Conservation (phyloP, 2,329 filamentous ascomycete genomes). For the Sporothrix brunneoviolacea region DNA sequence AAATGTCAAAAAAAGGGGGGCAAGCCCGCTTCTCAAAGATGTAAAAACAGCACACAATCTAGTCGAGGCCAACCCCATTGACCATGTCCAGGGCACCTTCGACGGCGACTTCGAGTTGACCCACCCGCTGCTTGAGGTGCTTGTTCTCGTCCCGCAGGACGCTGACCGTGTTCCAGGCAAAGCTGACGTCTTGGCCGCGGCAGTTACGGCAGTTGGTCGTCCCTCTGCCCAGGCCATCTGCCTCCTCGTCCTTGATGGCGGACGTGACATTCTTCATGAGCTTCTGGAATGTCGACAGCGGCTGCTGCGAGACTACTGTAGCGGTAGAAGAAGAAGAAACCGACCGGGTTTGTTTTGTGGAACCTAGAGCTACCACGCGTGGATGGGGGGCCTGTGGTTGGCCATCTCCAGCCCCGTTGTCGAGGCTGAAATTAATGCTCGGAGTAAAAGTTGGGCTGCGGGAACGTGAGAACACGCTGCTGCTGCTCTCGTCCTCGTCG, state of each 20-base stretch:
- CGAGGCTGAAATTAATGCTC: constrained; percentile 16
- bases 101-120: constrained; percentile 52
- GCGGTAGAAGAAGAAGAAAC: constrained; percentile 23
- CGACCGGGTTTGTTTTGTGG: neutral
- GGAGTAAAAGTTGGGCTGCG: constrained; percentile 49
- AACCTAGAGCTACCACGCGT: constrained; percentile 18
- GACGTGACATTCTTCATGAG: constrained; percentile 40
- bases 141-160: constrained; percentile 56
- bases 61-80: constrained; percentile 45
- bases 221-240: constrained; percentile 17
- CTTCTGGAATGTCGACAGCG: constrained; percentile 42
- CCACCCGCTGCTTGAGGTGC: constrained; percentile 52
- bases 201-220: constrained; percentile 45
- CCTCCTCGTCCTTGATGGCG: constrained; percentile 22
- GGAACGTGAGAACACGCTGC: constrained; percentile 55
- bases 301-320: constrained; percentile 21
- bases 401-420: constrained; percentile 17
- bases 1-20: neutral
- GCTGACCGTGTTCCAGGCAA: constrained; percentile 60
- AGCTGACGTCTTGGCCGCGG: constrained; percentile 48
- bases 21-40: too few species aligned
- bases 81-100: constrained; percentile 55
- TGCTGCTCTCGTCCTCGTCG: constrained; percentile 35
- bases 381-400: constrained; percentile 13
- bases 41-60: constrained; percentile 6